Percentiles rank a stretch among this genome's conserved stretches.
Conservation (phyloP, 2,329 filamentous ascomycete genomes). For the Apiospora rasikravindrae region DNA sequence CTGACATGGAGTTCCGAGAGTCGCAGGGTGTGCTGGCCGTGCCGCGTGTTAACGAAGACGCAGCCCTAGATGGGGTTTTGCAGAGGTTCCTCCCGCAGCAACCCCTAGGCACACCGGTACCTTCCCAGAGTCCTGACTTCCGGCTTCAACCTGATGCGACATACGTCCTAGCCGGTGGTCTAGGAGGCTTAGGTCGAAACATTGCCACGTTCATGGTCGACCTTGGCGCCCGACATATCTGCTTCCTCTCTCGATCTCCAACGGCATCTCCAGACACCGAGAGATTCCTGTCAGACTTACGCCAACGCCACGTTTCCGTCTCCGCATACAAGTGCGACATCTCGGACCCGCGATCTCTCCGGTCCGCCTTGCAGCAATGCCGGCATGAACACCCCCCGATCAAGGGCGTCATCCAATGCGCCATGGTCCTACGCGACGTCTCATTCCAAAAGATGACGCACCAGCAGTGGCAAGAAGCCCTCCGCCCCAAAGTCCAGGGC, state of each 20-base stretch:
- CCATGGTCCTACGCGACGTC: conserved; percentile 19
- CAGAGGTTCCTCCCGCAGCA: conserved; percentile 9
- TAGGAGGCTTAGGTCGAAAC: conserved; percentile 21
- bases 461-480: conserved; percentile 30
- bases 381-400: conserved; percentile 16
- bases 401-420: conserved; percentile 18
- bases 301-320: background rate
- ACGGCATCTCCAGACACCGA: background rate
- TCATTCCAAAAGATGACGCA: conserved; percentile 33
- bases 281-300: background rate
- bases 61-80: background rate
- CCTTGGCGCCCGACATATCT: conserved; percentile 19
- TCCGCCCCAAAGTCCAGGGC: conserved; percentile 38
- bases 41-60: conserved; percentile 3
- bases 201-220: conserved; percentile 19
- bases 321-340: conserved; percentile 8
- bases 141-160: conserved; percentile 2
- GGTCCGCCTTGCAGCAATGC: conserved; percentile 3
- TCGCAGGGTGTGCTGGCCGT: background rate
- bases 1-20: conserved; percentile 10
- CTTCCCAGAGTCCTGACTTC: background rate
- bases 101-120: background rate
- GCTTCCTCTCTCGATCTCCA: conserved; percentile 19
- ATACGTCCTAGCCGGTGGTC: conserved; percentile 21
- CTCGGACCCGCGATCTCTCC: conserved; percentile 4